Conservation (phyloP, 2,329 filamentous ascomycete species). For the Scedosporium boydii region DNA sequence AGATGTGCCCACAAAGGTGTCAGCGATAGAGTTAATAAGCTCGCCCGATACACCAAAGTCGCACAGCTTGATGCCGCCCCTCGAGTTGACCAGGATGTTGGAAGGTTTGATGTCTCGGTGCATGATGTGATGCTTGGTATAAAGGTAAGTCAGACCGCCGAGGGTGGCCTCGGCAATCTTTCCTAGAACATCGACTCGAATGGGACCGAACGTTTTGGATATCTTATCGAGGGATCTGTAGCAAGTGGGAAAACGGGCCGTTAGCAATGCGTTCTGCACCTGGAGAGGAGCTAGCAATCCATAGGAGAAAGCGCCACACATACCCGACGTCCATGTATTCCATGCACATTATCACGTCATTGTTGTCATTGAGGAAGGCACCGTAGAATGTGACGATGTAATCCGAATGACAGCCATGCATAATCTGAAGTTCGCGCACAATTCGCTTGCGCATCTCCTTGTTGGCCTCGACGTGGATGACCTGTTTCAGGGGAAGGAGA, state of each 20-base stretch:
- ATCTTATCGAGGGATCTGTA: constrained; percentile 81
- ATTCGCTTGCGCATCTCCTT: constrained; percentile 95
- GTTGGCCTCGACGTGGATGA: constrained; percentile 97
- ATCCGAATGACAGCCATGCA: constrained; percentile 94
- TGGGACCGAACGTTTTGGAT: constrained; percentile 87
- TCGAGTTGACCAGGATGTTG: constrained; percentile 92
- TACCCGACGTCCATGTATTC: constrained; percentile 99
- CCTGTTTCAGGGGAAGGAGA: constrained; percentile 38
- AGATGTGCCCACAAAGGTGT: constrained; percentile 96
- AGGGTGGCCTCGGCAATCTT: constrained; percentile 97
- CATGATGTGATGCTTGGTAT: constrained; percentile 95
- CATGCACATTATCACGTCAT: constrained; percentile 99
- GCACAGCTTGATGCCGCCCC: constrained; percentile 90
- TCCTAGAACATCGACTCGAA: constrained; percentile 90
- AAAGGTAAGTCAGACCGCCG: constrained; percentile 88
- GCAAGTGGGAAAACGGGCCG: neutral
- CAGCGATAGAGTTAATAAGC: constrained; percentile 93
- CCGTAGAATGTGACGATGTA: constrained; percentile 98
- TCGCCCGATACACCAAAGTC: constrained; percentile 99
- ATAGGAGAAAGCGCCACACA: constrained; percentile 21
- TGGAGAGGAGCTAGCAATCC: neutral
- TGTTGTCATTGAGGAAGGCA: constrained; percentile 90
- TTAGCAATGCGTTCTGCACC: neutral
- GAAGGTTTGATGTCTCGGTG: constrained; percentile 98
- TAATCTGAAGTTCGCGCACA: constrained; percentile 92